Percentiles rank a stretch among this genome's conserved stretches.
phyloP scores from a whole-genome alignment of 2,329 filamentous ascomycete species.

The Calcarisporium arbuscula region DNA sequence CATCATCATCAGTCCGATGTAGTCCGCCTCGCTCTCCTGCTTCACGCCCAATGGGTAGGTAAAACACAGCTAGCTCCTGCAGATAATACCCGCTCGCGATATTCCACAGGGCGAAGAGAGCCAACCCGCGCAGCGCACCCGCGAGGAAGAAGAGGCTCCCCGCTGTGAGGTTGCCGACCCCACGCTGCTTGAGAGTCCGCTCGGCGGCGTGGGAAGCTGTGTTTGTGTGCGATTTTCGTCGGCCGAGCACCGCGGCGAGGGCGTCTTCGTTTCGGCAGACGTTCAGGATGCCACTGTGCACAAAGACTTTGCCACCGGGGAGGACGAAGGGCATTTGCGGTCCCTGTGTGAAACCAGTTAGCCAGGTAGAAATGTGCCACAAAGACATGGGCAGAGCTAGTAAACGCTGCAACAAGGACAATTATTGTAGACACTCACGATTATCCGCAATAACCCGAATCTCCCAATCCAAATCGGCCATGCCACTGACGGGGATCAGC shows the following conservation, averaged over 20 bases:
- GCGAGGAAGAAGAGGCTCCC: conserved; percentile 44
- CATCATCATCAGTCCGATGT: conserved; percentile 79
- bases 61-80: conserved; percentile 59
- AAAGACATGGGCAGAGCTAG: too few relatives aligned
- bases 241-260: conserved; percentile 68
- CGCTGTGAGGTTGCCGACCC: conserved; percentile 46
- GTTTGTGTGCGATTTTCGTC: conserved; percentile 77
- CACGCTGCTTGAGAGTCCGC: conserved; percentile 46
- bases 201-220: conserved; percentile 64
- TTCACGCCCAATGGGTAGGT: conserved; percentile 60
- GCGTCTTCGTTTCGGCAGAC: conserved; percentile 61
- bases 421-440: too few relatives aligned
- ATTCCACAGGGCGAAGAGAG: conserved; percentile 31
- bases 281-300: conserved; percentile 66
- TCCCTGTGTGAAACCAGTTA: too few relatives aligned
- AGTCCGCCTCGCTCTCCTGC: conserved; percentile 74
- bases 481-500: conserved; percentile 60
- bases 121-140: conserved; percentile 34
- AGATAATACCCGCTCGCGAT: conserved; percentile 39
- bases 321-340: conserved; percentile 72
- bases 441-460: conserved; percentile 67
- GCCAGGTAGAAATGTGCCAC: too few relatives aligned
- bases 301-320: conserved; percentile 74
- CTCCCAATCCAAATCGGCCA: conserved; percentile 59
- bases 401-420: background rate